Evolutionary conservation across 2,329 filamentous ascomycete genomes (phyloP).

Genomic region (Lecanicillium sp.): DNA sequence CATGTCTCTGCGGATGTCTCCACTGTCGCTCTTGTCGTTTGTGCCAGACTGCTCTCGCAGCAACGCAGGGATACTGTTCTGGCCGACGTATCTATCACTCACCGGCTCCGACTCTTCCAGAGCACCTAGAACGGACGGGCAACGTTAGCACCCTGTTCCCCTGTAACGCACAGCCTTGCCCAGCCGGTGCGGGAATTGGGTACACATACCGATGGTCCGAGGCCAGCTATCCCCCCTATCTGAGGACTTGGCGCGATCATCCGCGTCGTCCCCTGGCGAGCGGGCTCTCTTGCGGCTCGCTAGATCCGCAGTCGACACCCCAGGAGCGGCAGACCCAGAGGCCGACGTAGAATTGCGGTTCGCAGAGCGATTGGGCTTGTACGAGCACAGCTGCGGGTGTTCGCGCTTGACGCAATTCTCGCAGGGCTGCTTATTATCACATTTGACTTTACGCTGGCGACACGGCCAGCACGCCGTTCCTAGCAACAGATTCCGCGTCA

Average conservation of each 20-base stretch:
- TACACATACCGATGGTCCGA: constrained; percentile 30
- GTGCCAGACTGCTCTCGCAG: constrained; percentile 52
- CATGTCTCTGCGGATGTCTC: constrained; percentile 57
- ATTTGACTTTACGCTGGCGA: constrained; percentile 61
- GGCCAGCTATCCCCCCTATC: constrained; percentile 35
- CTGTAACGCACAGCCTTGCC: too few species aligned
- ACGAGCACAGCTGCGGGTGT: constrained; percentile 57
- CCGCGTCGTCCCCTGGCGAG: constrained; percentile 23
- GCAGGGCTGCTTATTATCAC: constrained; percentile 61
- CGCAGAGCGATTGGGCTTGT: constrained; percentile 51
- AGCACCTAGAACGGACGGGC: constrained; percentile 29
- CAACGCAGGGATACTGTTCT: constrained; percentile 61
- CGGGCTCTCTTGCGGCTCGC: constrained; percentile 23
- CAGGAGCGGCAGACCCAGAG: constrained; percentile 21
- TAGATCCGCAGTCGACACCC: neutral
- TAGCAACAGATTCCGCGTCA: constrained; percentile 16
- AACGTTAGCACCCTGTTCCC: too few species aligned
- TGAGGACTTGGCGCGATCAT: constrained; percentile 22
- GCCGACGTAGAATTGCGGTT: constrained; percentile 27
- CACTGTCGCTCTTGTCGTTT: constrained; percentile 41
- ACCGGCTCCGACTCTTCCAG: constrained; percentile 48
- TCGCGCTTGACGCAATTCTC: constrained; percentile 62
- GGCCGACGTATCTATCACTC: constrained; percentile 53
- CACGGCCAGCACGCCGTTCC: constrained; percentile 61
- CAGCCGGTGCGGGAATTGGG: too few species aligned